Base-by-base conservation (phyloP, 768 basidiomycete genomes). In the Krasilnikovozyma curviuscula region DNA sequence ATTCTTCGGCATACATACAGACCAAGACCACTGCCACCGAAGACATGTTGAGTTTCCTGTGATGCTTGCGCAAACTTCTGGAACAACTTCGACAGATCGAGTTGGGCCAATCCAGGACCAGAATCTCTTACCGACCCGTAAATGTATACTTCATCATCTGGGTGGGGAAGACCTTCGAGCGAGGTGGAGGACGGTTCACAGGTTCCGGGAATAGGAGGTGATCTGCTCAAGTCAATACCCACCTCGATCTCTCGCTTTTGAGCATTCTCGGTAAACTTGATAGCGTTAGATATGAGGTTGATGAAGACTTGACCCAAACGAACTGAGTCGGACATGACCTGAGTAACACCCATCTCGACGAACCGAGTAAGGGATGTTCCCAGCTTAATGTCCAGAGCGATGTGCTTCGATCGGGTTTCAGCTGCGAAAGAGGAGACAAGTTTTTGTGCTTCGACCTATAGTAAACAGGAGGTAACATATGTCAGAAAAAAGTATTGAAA, bases 1-100 rank as follows among this genome's bases (percentile, higher is more conserved):
- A 66, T 63, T 61, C 49, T 65, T 57, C 50, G 58, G 59, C 61
- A 62, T 16, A 68, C 65, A 45, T 65, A 69, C 7, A 68, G 52
- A 18, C 67, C 66, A 1, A 69, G 55, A 10, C 67, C 67, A 14
- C 55, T 57, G 2, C 63, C 63, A 21, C 57, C 56, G 52, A 61
- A 65, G 32, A 61, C 55, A 6, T 57, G 60, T 47, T 63, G 62
- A 2, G 57, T 63, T 37, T 54, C 24, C 25, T 30, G 49, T 23
- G 44, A 43, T 33, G 63, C 67, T 56, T 65, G 67, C 38, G 56
- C 63, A 58, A 68, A 69, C n/a, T 64, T 53, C 52, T 63, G 60
- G 59, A 68, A 68, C 12, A 68, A 55, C 44, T 64, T 54, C 3
- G 61, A 53, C 18, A 68, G 55, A 44, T 67, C 66, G n/a, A 61